Evolutionary conservation across 116 monocot genomes (phyloP).

Genomic region (Cymodocea nodosa): DNA sequence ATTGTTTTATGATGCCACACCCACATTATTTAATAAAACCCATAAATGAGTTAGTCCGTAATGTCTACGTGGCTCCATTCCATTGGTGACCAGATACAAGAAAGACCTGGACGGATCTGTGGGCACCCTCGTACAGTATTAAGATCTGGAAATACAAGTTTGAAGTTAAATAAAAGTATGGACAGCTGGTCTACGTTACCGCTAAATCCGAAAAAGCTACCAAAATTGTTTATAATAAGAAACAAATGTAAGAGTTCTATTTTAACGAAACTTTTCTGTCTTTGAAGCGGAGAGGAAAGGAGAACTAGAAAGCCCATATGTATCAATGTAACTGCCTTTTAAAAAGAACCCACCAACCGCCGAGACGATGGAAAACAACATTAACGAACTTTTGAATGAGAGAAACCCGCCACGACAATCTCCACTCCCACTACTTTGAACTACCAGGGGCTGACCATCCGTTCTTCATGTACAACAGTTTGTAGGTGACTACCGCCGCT

Average conservation of each 20-base stretch:
- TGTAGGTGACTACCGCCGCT: conserved; percentile 14
- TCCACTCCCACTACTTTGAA: conserved; percentile 8
- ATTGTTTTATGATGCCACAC: no score
- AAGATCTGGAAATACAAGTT: neutral
- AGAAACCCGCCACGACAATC: conserved; percentile 16
- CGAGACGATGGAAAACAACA: conserved; percentile 8
- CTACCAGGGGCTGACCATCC: conserved; percentile 18
- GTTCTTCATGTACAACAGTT: conserved; percentile 15
- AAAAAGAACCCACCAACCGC: conserved; percentile 19
- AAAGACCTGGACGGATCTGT: neutral
- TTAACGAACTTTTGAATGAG: conserved; percentile 32
- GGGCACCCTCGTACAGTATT: neutral
- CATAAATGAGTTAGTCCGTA: no score
- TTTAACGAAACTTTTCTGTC: conserved; percentile 2
- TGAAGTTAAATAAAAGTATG: neutral
- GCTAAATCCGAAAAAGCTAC: neutral
- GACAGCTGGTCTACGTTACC: neutral
- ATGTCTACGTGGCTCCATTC: no score
- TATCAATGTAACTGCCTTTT: conserved; percentile 27
- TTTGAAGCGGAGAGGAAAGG: conserved; percentile 14
- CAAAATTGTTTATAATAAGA: neutral
- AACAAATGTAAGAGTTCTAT: neutral
- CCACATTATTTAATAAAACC: no score
- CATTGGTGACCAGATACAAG: no score
- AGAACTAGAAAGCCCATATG: conserved; percentile 7